These are phyloP conservation scores for Helotiales sp. DNA, from an alignment of 2,329 filamentous ascomycete species.

Conservation along the genomic window DNA sequence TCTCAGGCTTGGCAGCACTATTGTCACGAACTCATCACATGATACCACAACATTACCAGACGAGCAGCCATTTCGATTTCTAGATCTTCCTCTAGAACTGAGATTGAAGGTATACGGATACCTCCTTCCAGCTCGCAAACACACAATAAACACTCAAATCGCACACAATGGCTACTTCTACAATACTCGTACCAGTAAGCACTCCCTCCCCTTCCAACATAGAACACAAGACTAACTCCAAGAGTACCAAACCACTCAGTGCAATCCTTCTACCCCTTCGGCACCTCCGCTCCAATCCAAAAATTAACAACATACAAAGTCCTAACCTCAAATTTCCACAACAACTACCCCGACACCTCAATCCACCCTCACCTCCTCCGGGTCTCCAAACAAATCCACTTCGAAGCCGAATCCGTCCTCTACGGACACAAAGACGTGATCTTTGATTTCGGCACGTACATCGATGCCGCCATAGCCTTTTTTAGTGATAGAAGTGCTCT, in stretches of 20 bases:
- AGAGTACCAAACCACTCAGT: constrained; percentile 16
- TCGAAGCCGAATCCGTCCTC: constrained; percentile 27
- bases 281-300: constrained; percentile 5
- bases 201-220: no score
- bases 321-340: constrained; percentile 24
- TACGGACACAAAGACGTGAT: constrained; percentile 21
- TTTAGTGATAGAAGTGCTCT: constrained; percentile 20
- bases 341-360: constrained; percentile 6
- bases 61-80: constrained; percentile 21
- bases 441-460: constrained; percentile 29
- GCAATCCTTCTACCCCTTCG: constrained; percentile 26
- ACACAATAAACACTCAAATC: constrained; percentile 31
- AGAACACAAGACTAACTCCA: no score
- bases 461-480: constrained; percentile 25
- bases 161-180: constrained; percentile 31
- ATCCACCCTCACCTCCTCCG: constrained; percentile 24
- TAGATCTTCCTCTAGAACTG: constrained; percentile 31
- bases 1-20: constrained; percentile 1
- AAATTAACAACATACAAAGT: constrained; percentile 30
- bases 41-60: neutral
- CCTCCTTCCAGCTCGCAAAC: constrained; percentile 28
- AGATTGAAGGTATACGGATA: constrained; percentile 30
- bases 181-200: constrained; percentile 16
- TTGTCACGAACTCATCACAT: neutral
- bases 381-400: constrained; percentile 18